Conservation (phyloP, 177 flowering plant genomes). For the Vitis hybrid region DNA sequence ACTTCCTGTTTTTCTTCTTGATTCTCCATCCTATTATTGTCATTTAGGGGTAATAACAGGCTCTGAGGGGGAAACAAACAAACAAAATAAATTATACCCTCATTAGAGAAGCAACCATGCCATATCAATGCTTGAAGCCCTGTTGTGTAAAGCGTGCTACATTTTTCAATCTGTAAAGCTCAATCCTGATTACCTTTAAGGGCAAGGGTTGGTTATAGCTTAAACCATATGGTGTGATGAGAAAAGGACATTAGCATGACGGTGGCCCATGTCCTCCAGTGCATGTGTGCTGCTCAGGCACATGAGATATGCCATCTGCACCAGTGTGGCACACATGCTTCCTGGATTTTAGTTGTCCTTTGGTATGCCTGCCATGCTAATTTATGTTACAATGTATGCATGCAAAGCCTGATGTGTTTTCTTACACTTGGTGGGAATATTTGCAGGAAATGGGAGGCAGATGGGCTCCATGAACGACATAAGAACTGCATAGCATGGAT, state of each 20-base stretch:
- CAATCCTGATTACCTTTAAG: no score
- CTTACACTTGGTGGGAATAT: slow-evolving; percentile 21
- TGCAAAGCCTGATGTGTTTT: background rate
- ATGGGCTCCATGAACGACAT: slow-evolving; percentile 31
- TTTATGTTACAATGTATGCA: background rate
- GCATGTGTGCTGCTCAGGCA: no score
- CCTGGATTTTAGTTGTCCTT: background rate
- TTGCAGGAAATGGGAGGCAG: slow-evolving; percentile 24
- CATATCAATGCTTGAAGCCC: background rate
- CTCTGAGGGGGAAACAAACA: background rate
- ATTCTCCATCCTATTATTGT: background rate
- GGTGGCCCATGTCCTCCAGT: no score
- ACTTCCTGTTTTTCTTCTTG: background rate
- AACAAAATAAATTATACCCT: background rate
- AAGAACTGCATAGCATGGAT: slow-evolving; percentile 25
- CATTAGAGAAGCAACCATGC: background rate
- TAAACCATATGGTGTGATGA: no score
- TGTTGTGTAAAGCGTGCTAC: no score
- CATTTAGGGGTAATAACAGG: slow-evolving; percentile 2
- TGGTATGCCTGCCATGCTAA: background rate
- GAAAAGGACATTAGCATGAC: no score
- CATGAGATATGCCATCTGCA: no score
- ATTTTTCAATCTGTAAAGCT: no score
- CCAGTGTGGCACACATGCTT: background rate
- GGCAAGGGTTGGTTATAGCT: no score